phyloP scores from a whole-genome alignment of 805 yeast genomes.

The Saccharomycopsis capsularis region DNA sequence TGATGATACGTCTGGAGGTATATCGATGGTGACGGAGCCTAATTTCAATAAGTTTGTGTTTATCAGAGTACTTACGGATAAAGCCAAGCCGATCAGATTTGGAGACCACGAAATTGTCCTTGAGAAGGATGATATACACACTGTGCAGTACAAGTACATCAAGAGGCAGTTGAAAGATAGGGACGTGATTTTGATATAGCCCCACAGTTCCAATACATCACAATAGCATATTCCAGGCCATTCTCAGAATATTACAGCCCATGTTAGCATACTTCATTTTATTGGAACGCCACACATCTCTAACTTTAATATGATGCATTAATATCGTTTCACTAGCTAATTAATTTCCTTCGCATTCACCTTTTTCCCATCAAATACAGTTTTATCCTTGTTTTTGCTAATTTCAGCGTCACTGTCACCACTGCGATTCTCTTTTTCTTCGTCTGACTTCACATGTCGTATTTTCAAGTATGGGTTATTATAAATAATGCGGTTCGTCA shows the following conservation, averaged over 20 bases:
- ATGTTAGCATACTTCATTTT: no score
- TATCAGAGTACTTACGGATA: constrained; percentile 28
- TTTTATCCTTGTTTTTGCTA: no score
- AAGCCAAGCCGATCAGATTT: constrained; percentile 16
- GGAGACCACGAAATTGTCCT: constrained; percentile 20
- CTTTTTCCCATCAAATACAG: no score
- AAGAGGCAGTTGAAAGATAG: constrained; percentile 15
- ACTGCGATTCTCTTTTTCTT: not conserved
- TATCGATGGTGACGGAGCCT: constrained; percentile 76
- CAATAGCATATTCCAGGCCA: no score
- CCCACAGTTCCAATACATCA: no score
- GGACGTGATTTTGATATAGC: constrained; percentile 19
- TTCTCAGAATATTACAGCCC: no score
- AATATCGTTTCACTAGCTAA: no score
- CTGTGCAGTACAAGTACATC: constrained; percentile 20
- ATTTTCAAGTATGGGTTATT: not conserved
- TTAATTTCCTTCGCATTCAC: no score
- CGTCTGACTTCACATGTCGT: not conserved
- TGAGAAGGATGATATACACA: constrained; percentile 20
- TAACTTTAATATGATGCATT: no score
- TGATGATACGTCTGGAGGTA: constrained; percentile 64
- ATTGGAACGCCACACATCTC: no score
- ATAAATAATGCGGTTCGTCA: not conserved
- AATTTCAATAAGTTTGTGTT: constrained; percentile 74
- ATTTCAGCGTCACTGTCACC: no score